A percentile compares a stretch with the other conserved stretches of the same genome.
Evolutionary conservation across 805 yeast species (phyloP).

Genomic region (Starmera dryadoides): DNA sequence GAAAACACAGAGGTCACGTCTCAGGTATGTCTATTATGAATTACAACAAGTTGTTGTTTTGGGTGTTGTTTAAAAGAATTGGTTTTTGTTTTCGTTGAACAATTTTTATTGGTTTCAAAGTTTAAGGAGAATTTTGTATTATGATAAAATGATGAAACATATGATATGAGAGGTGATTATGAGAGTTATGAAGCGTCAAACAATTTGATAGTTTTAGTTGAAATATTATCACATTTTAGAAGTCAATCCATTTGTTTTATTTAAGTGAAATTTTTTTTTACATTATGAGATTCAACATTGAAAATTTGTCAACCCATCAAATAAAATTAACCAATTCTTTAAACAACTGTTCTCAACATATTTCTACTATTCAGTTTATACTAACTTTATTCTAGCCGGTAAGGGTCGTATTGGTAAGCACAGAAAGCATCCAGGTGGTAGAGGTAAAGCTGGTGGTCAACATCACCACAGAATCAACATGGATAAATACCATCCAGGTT

Average conservation of each 20-base stretch:
- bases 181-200: too few species aligned
- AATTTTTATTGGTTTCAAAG: background rate
- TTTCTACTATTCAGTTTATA: conserved; percentile 4
- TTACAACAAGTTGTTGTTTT: too few species aligned
- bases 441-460: conserved; percentile 99
- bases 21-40: conserved; percentile 95
- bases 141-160: too few species aligned
- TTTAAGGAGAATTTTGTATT: background rate
- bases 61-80: too few species aligned
- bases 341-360: background rate
- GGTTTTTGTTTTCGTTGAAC: too few species aligned
- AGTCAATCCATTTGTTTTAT: too few species aligned
- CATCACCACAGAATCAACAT: conserved; percentile 99
- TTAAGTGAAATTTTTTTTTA: too few species aligned
- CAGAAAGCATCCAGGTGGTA: conserved; percentile 99
- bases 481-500: conserved; percentile 99
- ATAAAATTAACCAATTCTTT: background rate
- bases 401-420: conserved; percentile 99
- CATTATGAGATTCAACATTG: too few species aligned
- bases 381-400: conserved; percentile 69
- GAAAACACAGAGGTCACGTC: conserved; percentile 99
- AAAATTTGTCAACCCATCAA: background rate
- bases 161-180: too few species aligned
- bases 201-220: too few species aligned
- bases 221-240: too few species aligned